Conservation (phyloP, 108 stramenopile genomes). For the Skeletonema menzelii region DNA sequence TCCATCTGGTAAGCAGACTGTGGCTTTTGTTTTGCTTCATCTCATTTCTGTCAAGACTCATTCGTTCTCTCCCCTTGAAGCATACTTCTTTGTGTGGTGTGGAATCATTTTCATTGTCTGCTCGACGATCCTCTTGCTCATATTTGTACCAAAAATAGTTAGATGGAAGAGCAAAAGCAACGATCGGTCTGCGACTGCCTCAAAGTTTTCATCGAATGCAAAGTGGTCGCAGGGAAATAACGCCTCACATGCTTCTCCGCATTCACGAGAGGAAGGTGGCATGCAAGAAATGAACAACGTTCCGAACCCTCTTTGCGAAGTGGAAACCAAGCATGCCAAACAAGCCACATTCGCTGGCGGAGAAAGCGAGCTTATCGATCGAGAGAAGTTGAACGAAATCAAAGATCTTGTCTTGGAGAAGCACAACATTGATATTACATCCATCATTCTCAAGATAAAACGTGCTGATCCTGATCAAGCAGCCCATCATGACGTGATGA, state of each 20-base stretch:
- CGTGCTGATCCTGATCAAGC: background rate
- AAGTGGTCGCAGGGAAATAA: too few species aligned
- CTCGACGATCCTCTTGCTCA: constrained; percentile 25
- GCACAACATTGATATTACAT: background rate
- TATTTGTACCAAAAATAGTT: constrained; percentile 55
- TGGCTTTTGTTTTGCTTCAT: background rate
- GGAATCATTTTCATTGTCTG: constrained; percentile 34
- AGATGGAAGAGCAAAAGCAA: background rate
- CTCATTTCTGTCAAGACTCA: background rate
- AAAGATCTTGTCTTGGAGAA: background rate
- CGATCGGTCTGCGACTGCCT: background rate
- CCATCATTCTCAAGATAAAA: background rate
- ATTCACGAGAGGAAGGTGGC: too few species aligned
- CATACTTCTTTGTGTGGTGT: constrained; percentile 35
- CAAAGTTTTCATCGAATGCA: too few species aligned
- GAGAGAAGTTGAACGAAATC: background rate
- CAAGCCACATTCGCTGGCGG: too few species aligned
- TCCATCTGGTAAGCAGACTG: constrained; percentile 4
- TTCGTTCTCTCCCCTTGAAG: background rate
- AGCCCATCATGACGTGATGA: too few species aligned
- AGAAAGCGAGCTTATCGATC: background rate
- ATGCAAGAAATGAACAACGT: too few species aligned
- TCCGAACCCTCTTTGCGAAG: too few species aligned
- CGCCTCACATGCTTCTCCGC: too few species aligned
- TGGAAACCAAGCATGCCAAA: too few species aligned